Conservation (phyloP, 139 green algal species). For the Tetradesmus obliquus region DNA sequence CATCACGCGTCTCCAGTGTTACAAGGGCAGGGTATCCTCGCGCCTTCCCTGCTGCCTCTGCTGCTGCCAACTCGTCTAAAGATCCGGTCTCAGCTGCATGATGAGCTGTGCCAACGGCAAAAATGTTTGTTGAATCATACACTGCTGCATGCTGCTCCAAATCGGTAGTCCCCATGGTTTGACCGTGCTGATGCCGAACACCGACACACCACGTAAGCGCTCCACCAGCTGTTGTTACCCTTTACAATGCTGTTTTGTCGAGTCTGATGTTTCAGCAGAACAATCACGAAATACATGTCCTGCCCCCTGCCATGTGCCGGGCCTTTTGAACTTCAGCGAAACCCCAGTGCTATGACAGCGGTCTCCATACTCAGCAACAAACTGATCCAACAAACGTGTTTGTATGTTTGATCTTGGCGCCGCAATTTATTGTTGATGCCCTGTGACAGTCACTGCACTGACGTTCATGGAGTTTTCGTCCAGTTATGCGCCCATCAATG, state of each 20-base stretch:
- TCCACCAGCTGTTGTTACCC: too few species aligned
- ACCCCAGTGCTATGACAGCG: too few species aligned
- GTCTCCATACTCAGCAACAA: too few species aligned
- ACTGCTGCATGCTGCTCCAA: not conserved
- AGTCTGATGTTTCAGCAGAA: too few species aligned
- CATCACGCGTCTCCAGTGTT: conserved; percentile 18
- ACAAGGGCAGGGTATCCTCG: conserved; percentile 30
- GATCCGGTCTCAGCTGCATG: conserved; percentile 38
- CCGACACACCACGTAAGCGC: not conserved
- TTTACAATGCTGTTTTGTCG: too few species aligned
- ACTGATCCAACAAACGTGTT: too few species aligned
- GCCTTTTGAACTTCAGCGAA: too few species aligned
- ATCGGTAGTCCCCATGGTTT: not conserved
- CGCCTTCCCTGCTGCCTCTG: not conserved
- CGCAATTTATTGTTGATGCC: too few species aligned
- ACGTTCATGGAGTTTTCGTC: not conserved
- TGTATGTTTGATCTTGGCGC: too few species aligned
- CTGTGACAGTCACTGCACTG: not conserved
- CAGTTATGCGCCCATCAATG: not conserved
- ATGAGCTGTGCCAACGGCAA: not conserved
- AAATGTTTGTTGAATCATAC: conserved; percentile 1
- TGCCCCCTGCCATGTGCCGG: too few species aligned
- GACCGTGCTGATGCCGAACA: not conserved
- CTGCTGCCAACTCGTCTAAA: not conserved
- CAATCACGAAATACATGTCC: too few species aligned